Evolutionary conservation across 2,329 filamentous ascomycete genomes (phyloP).

Genomic region (Fusarium penzigii): DNA sequence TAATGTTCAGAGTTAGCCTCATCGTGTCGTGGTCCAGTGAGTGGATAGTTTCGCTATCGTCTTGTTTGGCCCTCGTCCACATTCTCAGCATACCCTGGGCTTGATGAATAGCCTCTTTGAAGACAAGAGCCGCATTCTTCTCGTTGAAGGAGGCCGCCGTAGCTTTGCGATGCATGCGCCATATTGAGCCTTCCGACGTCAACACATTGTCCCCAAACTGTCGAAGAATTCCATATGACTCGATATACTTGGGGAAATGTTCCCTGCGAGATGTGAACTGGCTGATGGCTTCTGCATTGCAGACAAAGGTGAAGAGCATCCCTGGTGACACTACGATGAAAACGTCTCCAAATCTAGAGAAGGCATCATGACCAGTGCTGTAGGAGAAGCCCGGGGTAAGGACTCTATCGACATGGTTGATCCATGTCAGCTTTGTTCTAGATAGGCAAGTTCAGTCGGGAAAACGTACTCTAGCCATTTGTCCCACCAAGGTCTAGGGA

Average conservation of each 20-base stretch:
- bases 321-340: conserved; percentile 65
- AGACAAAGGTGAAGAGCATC: conserved; percentile 54
- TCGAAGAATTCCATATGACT: conserved; percentile 38
- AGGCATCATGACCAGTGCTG: conserved; percentile 56
- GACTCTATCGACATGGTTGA: conserved; percentile 38
- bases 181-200: conserved; percentile 66
- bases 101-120: conserved; percentile 62
- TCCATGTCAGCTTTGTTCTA: conserved; percentile 8
- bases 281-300: conserved; percentile 64
- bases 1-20: conserved; percentile 57
- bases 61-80: conserved; percentile 48
- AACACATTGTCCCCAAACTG: conserved; percentile 71
- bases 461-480: conserved; percentile 59
- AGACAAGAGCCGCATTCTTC: conserved; percentile 70
- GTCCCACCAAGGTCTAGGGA: conserved; percentile 58
- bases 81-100: conserved; percentile 60
- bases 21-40: conserved; percentile 67
- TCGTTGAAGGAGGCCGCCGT: conserved; percentile 75
- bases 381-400: conserved; percentile 63
- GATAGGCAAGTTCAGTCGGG: not conserved
- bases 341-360: conserved; percentile 60
- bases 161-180: conserved; percentile 73
- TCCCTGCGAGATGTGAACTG: conserved; percentile 68
- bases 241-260: conserved; percentile 59
- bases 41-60: conserved; percentile 45